Evolutionary conservation across 2,329 filamentous ascomycete species (phyloP), one percentile per base, ranked within the genome.

Genomic region (Fusarium mundagurra): DNA sequence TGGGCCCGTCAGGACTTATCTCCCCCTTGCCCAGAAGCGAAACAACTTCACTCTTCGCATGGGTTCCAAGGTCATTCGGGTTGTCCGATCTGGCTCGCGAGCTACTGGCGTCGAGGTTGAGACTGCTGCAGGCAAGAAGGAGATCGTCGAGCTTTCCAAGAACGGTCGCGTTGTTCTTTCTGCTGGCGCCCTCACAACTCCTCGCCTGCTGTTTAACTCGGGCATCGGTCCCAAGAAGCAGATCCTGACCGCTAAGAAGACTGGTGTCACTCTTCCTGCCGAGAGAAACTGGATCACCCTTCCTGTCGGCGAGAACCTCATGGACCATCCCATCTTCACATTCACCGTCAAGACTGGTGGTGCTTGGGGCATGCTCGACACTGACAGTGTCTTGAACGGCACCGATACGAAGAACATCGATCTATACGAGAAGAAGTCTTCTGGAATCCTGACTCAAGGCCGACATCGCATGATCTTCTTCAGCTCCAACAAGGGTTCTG

Each of bases 1-100:
- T 58, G 92, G 92, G 4, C 92, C 92, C n/a, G 85, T 94, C 81
- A 89, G 88, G 17, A 93, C 92, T 0, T 94, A 94, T 78, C 88
- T 94, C 5, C 89, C 91, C 8, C 85, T 87, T 24, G 91, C 91
- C 6, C 84, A 86, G 60, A 83, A 84, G 57, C 86, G 89, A 63
- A 81, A 84, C 14, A 92, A 93, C 82, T 94, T 94, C 82, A 86
- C 88, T 54, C 84, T 94, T 48, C 90, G 88, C 83, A 87, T 88
- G 33, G 89, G 90, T 74, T 92, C 91, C 5, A 86, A 88, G 43
- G 92, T 92, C 22, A 87, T 88, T 70, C 87, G 92, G 47, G 86
- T 94, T 24, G 82, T 93, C 20, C 90, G 92, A 31, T 85, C 84
- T 17, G 90, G 89, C 11, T 87, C 89, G 22, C 86, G 87, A 64